Base-by-base conservation (phyloP, 2,329 filamentous ascomycete species). In the Colletotrichum sojae region DNA sequence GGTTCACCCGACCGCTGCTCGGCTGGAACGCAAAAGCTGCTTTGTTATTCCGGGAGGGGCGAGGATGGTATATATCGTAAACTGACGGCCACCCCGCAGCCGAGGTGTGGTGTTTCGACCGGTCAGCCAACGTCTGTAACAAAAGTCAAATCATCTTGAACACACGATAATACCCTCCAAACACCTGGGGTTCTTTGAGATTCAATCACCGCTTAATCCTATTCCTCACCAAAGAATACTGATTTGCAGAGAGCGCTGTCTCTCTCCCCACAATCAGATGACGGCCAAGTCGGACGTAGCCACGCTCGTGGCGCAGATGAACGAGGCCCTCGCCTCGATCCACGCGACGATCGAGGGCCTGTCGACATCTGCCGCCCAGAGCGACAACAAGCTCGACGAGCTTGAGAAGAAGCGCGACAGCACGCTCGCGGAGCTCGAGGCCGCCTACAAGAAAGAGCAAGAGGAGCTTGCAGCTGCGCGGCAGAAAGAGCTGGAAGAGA, bases 271-370 rank as follows among this genome's bases (percentile, higher is more conserved):
- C 54, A 48, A 54, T 36, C 43, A 49, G 54, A 70, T 69, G 67
- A 56, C 70, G 31, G 60, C 45, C 66, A 76, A 67, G 31, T 73
- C 77, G 72, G 78, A 82, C 64, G 78, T 83, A 67, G 76, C 79
- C 15, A 70, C 75, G 51, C 80, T 84, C 54, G 78, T 83, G 71
- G 73, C 78, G 69, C 79, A 83, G 73, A 82, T 84, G 81, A 80
- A 79, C 70, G 79, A 83, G 61, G 83, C 79, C 20, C 75, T 84
- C 52, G 77, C 79, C 1, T 75, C 76, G 16, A 83, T 84, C 66
- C 78, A 80, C 67, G 67, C 60, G 31, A 81, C 82, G 22, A 73
- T 84, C 40, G 74, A 76, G 13, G 73, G 76, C 2, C 73, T 84
- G 20, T 75, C 78, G 12, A 73, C 74, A 1, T 69, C 51, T 31